Percentiles rank a stretch among this genome's conserved stretches.
Conservation (phyloP, 2,329 filamentous ascomycete species). For the Didymella glomerata region DNA sequence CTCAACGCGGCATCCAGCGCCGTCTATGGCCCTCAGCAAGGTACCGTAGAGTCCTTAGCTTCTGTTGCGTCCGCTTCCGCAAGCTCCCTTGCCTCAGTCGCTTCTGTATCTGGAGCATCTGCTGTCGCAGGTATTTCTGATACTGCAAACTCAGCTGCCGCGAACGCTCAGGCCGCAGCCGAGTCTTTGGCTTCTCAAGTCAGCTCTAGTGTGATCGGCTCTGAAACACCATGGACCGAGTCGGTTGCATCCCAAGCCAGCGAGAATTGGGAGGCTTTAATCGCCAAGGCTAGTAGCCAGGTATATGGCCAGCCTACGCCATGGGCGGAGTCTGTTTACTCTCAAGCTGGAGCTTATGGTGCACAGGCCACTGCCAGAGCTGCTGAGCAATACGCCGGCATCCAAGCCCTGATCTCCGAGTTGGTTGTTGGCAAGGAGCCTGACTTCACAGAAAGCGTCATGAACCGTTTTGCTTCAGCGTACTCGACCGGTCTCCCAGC, state of each 20-base stretch:
- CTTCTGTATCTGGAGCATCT: constrained; percentile 59
- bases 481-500: constrained; percentile 73
- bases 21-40: constrained; percentile 62
- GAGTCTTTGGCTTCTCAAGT: constrained; percentile 56
- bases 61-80: constrained; percentile 52
- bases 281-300: constrained; percentile 72
- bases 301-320: constrained; percentile 72
- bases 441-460: constrained; percentile 81
- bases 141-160: constrained; percentile 52
- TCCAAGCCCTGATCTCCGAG: constrained; percentile 78
- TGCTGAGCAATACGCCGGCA: constrained; percentile 70
- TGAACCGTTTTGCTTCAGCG: constrained; percentile 73
- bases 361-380: constrained; percentile 69
- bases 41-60: constrained; percentile 45
- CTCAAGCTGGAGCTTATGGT: constrained; percentile 66
- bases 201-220: constrained; percentile 56
- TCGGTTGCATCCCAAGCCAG: constrained; percentile 65
- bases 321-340: constrained; percentile 56
- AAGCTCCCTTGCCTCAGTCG: constrained; percentile 54
- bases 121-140: constrained; percentile 53
- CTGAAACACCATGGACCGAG: constrained; percentile 61
- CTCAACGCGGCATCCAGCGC: constrained; percentile 75
- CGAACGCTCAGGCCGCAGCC: constrained; percentile 58
- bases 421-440: constrained; percentile 80
- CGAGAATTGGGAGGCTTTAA: constrained; percentile 69